Base-by-base conservation (phyloP, 116 monocot species). In the Dioscorea cayenensis region DNA sequence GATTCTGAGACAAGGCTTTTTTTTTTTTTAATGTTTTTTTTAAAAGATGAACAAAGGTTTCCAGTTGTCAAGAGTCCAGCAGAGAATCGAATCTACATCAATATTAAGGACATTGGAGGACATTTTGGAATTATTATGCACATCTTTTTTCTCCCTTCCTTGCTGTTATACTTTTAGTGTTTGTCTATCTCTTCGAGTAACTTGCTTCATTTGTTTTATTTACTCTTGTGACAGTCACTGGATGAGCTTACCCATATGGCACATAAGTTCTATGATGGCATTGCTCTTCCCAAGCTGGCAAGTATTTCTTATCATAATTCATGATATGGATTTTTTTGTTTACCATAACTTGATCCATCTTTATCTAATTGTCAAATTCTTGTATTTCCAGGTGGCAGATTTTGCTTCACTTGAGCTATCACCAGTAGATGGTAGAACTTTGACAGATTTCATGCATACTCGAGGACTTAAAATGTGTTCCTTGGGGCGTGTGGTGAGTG, bases 351-450 rank as follows among this genome's bases (percentile, higher is more conserved):
- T 51, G 29, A 35, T 55, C 10, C 19, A 14, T 25, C 35, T 49
- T 22, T 48, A 37, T 19, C 18, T 28, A 62, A 11, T 36, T 49
- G 49, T 64, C 60, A 14, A 14, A 21, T 29, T 66, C 21, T 12
- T 61, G 20, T 19, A 19, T 72, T 43, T 68, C 0, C 73, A 95
- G 95, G 92, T 92, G 16, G 76, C 92, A 69, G 95, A 95, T 85
- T 95, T 95, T 87, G 87, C 87, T 55, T 95, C 95, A 36, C 84
- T 95, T 68, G 95, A 95, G 70, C 84, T 95, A 69, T 95, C 95
- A 62, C 95, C 95, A 22, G 92, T 95, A 71, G 95, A 95, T 82
- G 95, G 95, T 29, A 83, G 81, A 69, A 95, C 92, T 59, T 65
- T 95, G 51, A 87, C 92, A 48, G 95, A 95, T 73, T 95, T 95